Base-by-base conservation (phyloP, 305 asterid genomes). In the Rubia peregrina region DNA sequence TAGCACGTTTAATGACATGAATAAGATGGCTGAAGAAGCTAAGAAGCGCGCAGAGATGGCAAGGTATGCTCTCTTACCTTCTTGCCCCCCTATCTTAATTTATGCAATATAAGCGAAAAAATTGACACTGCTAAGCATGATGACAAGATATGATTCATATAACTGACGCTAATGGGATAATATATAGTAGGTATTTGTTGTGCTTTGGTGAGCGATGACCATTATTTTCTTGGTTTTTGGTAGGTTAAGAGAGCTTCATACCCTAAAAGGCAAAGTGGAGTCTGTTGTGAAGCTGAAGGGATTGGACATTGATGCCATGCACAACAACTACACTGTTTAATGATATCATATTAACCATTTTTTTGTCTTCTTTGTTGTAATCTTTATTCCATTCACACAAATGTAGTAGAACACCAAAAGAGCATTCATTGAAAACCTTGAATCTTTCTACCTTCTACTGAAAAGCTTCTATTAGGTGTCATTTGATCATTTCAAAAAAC, bases 211-310 rank as follows among this genome's bases (percentile, higher is more conserved):
- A 64, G 71, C 68, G 33, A 55, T n/a, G 38, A 57, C 49, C 67
- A 65, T 51, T 51, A 51, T 7, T 19, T 61, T 59, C 48, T 46
- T 68, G 51, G 46, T 11, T 48, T 67, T 30, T 67, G 70, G 73
- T 70, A 87, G 92, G 85, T 73, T 86, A 68, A 83, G 91, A 78
- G 95, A 86, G 71, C 80, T 88, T 65, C 95, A 86, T 79, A 86
- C 95, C 36, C 79, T 88, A 38, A 84, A 88, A 76, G 91, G 95
- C 72, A 85, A 65, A 70, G 91, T 88, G 38, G 95, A 88, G 61
- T 88, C 91, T 3, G 80, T 83, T 71, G 91, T 83, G 9, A 88
- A 83, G 85, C 80, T 86, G 71, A 88, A 78, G 78, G 91, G 91
- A 11, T 67, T 88, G 69, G 88, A 88, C 64, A 83, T 86, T 65